phyloP scores from a whole-genome alignment of 768 basidiomycete genomes.

The Lactarius hatsudake region DNA sequence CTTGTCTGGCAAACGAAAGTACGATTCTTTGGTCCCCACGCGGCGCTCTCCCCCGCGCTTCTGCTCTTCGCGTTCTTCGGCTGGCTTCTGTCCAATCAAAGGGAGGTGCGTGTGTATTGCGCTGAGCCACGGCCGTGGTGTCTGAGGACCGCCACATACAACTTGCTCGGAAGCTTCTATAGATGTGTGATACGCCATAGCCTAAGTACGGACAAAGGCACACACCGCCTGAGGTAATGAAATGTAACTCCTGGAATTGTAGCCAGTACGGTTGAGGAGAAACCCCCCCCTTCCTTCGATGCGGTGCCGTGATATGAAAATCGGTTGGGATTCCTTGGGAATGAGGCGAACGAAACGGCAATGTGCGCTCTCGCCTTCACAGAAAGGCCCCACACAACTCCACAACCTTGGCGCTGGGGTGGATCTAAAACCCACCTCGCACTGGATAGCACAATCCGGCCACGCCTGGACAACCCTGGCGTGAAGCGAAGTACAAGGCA shows the following conservation, averaged over 20 bases:
- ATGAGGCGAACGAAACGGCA: conserved; percentile 5
- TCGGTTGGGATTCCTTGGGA: no score
- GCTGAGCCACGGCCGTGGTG: neutral
- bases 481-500: neutral
- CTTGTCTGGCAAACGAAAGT: neutral
- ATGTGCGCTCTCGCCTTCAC: conserved; percentile 5
- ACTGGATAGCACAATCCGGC: neutral
- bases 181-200: neutral
- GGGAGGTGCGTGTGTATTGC: neutral
- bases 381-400: conserved; percentile 10
- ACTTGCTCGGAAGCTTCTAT: neutral
- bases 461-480: neutral
- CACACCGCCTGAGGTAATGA: neutral
- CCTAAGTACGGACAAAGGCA: neutral
- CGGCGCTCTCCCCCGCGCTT: neutral
- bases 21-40: neutral
- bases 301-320: conserved; percentile 3
- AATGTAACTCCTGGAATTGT: neutral
- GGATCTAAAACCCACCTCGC: neutral
- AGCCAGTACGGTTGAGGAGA: neutral
- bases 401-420: neutral
- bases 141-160: neutral
- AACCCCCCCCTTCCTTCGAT: conserved; percentile 1
- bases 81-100: neutral
- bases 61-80: neutral